These are phyloP conservation scores for Sclerotinia glacialis DNA, from an alignment of 2,329 filamentous ascomycete species.

Conservation along the genomic window DNA sequence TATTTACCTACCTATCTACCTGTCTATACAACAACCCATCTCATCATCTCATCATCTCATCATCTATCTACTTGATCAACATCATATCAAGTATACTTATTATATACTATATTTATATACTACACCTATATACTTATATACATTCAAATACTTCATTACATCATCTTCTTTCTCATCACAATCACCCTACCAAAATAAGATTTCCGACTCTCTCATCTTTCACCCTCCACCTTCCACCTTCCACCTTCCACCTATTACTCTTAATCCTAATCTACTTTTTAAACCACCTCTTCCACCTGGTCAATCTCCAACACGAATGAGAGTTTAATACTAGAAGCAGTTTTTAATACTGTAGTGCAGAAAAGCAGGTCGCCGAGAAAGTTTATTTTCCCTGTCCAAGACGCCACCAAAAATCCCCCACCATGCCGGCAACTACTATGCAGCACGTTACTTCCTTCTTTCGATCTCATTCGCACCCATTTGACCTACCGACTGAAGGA, in stretches of 20 bases:
- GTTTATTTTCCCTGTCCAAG: constrained; percentile 2
- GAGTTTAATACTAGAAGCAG: neutral
- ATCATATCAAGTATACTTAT: no score
- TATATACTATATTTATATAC: no score
- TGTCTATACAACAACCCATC: no score
- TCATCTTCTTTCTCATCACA: neutral
- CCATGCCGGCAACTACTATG: constrained; percentile 20
- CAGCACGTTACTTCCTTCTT: constrained; percentile 22
- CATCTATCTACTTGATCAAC: no score
- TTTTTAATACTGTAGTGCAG: neutral
- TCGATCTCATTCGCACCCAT: constrained; percentile 15
- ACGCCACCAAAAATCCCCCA: constrained; percentile 3
- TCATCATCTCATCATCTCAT: no score
- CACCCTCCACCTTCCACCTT: neutral
- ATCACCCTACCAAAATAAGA: neutral
- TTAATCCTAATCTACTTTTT: neutral
- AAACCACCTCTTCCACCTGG: neutral
- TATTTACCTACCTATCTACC: no score
- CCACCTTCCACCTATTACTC: neutral
- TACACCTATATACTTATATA: no score
- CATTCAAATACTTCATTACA: neutral
- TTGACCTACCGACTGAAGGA: constrained; percentile 12
- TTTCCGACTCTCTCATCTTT: neutral
- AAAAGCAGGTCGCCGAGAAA: neutral
- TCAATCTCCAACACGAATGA: neutral